phyloP scores from a whole-genome alignment of 2,329 filamentous ascomycete species.

The Coniochaeta sp. region DNA sequence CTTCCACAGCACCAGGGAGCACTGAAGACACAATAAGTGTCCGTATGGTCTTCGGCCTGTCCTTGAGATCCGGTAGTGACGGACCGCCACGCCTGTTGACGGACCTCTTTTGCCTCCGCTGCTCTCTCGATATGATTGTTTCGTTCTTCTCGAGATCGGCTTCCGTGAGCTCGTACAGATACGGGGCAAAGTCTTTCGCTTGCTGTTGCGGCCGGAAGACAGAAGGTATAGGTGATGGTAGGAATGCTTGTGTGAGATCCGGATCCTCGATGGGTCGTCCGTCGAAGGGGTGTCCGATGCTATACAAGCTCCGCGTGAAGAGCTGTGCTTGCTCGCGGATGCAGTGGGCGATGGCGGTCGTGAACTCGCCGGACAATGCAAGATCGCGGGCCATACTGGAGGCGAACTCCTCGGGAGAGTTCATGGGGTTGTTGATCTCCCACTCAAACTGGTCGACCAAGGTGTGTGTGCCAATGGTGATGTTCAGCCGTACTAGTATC shows the following conservation, averaged over 20 bases:
- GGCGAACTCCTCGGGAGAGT: slow-evolving; percentile 93
- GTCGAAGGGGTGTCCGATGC: slow-evolving; percentile 90
- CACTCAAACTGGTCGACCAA: slow-evolving; percentile 97
- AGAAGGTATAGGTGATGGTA: slow-evolving; percentile 73
- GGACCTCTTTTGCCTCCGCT: slow-evolving; percentile 89
- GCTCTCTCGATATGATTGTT: slow-evolving; percentile 86
- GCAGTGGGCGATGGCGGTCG: slow-evolving; percentile 93
- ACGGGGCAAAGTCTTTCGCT: slow-evolving; percentile 89
- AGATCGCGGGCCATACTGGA: slow-evolving; percentile 82
- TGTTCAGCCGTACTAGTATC: slow-evolving; percentile 90
- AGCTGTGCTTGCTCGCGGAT: slow-evolving; percentile 94
- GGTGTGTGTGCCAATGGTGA: slow-evolving; percentile 92
- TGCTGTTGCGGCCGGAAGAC: slow-evolving; percentile 88
- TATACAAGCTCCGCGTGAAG: slow-evolving; percentile 89
- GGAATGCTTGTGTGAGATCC: slow-evolving; percentile 77
- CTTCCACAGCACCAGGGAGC: slow-evolving; percentile 75
- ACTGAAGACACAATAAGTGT: slow-evolving; percentile 90
- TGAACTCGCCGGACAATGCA: slow-evolving; percentile 89
- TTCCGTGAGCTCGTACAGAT: slow-evolving; percentile 89
- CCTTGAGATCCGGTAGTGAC: slow-evolving; percentile 90
- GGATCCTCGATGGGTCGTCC: slow-evolving; percentile 88
- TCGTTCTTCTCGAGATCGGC: slow-evolving; percentile 85
- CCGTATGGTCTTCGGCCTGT: slow-evolving; percentile 85
- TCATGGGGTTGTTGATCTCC: slow-evolving; percentile 94
- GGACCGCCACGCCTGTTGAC: slow-evolving; percentile 91